Base-by-base conservation (phyloP, 2,329 filamentous ascomycete genomes). In the Alternaria sp. region DNA sequence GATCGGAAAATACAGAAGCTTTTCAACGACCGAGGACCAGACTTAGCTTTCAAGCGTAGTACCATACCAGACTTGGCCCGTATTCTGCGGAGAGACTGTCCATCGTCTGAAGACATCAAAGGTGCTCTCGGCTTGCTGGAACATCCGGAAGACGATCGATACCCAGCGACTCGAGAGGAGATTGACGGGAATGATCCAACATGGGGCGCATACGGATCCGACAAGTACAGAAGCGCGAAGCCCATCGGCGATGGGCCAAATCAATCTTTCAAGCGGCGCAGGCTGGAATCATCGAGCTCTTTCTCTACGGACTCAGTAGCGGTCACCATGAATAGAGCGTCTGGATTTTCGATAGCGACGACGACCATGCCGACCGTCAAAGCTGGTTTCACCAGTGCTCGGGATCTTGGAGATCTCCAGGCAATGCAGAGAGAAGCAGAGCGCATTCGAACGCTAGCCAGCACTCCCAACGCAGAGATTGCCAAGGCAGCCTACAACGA, bases 31-130 rank as follows among this genome's bases (percentile, higher is more conserved):
- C 86, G 86, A 68, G 94, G 93, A 0, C 92, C 94, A 1, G 70
- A 72, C 36, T 45, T 72, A 8, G 87, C 87, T 0, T 86, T 97
- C 50, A 84, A 89, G 36, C 83, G 86, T 34, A 81, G 82, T 1
- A 83, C 88, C 1, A 83, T 95, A 11, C 83, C 85, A 40, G 86
- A 87, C 30, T 86, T 95, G 8, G 90, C 91, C 5, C 87, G 85
- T 50, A 94, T 97, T 18, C 81, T 97, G 5, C 80, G 85, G 7
- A 85, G 92, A 59, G 77, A 83, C 1, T 84, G 87, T 36, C 90
- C 92, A 10, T 78, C 83, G 1, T 81, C 86, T 34, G 50, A 49
- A 11, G 63, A 70, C 20, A 65, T 77, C 20, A 61, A 71, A n/a
- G 55, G 60, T 36, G 73, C 73, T 27, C 68, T 62, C 18, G 59